Conservation (phyloP, 768 basidiomycete genomes). For the Amanita pallidorosea region DNA sequence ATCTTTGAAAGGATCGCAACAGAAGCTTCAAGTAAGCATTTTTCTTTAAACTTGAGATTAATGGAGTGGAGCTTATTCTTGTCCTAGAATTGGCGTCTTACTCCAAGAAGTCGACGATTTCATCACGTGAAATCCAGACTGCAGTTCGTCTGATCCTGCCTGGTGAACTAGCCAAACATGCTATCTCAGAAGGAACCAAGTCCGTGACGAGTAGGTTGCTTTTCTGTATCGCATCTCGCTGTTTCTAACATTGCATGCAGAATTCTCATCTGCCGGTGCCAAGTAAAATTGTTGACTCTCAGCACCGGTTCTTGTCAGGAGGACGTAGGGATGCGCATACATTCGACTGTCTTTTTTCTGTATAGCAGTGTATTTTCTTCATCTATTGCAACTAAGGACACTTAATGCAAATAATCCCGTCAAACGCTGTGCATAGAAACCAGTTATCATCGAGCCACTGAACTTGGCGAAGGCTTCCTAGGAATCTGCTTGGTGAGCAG, state of each 20-base stretch:
- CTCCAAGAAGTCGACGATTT: slow-evolving; percentile 98
- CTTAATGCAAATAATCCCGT: background rate
- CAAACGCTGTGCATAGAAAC: no score
- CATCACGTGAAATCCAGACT: slow-evolving; percentile 97
- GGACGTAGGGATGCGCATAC: background rate
- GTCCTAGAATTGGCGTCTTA: slow-evolving; percentile 85
- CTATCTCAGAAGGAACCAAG: slow-evolving; percentile 91
- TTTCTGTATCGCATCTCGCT: background rate
- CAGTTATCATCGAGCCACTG: no score
- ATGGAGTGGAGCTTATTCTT: background rate
- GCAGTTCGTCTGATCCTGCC: slow-evolving; percentile 95
- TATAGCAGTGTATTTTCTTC: slow-evolving; percentile 8
- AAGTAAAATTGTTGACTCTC: slow-evolving; percentile 32
- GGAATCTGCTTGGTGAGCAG: no score
- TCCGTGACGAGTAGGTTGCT: slow-evolving; percentile 68
- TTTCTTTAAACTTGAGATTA: background rate
- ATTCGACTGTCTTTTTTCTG: background rate
- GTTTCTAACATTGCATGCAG: slow-evolving; percentile 7
- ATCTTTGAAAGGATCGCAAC: slow-evolving; percentile 91
- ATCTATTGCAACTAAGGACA: slow-evolving; percentile 7
- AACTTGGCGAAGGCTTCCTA: no score
- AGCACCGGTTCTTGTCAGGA: slow-evolving; percentile 9
- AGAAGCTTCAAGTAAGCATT: slow-evolving; percentile 72
- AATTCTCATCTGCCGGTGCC: slow-evolving; percentile 66
- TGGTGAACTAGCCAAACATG: slow-evolving; percentile 91